Base-by-base conservation (phyloP, 225 moss, liverwort and hornwort genomes). In the Sphagnum contortum region DNA sequence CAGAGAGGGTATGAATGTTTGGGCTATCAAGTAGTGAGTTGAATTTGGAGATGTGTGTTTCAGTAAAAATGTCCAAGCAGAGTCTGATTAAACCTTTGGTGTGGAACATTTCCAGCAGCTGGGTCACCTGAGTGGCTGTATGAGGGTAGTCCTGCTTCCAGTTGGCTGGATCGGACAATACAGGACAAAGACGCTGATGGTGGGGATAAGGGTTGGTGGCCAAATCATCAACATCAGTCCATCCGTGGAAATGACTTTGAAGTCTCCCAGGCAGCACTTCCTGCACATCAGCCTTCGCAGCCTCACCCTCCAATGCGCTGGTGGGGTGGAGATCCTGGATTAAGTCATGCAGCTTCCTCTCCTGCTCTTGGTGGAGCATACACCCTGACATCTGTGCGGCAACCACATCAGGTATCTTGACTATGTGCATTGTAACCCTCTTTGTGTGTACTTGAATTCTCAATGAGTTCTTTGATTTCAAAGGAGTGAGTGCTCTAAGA, bases 171-270 rank as follows among this genome's bases (percentile, higher is more conserved):
- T 57, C 61, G 75, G 54, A 64, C 73, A 65, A 63, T 71, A 64
- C 71, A 77, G 62, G 88, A 88, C 12, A 75, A 74, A 59, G 77
- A 80, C 66, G 70, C 69, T 50, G 93, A 90, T 70, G 48, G 71
- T 67, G 93, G 86, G 70, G 71, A 75, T 61, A 84, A 76, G 68
- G 90, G 81, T 73, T 87, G 80, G 86, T 93, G 89, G 92, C 79
- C 80, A 10, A 83, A 76, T 71, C 77, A 68, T 53, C 85, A 93
- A 68, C 85, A 81, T 9, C 77, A 86, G 51, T 70, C 76, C 66
- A 71, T 74, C 4, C 82, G 76, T 45, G 84, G 73, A 61, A 56
- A 69, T 44, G 93, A 87, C 65, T 80, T 73, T 48, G 86, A 82
- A 52, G 86, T 75, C 2, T 4, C 62, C 45, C 45, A 67, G 66